phyloP scores from a whole-genome alignment of 352 stramenopile genomes.

The Globisporangium spiculum region DNA sequence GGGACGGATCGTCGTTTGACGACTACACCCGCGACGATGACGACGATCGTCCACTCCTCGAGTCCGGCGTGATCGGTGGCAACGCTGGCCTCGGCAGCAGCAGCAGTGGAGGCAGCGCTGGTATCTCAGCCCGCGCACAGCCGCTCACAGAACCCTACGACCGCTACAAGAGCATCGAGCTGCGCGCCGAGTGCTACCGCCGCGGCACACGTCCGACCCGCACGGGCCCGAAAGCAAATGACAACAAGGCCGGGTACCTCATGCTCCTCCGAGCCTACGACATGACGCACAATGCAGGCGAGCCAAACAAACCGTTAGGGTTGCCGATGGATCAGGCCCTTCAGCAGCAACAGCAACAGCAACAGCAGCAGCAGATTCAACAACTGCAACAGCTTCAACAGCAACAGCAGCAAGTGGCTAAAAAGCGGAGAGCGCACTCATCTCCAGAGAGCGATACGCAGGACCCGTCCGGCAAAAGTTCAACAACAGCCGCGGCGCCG shows the following conservation, averaged over 20 bases:
- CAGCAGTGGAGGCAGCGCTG: background rate
- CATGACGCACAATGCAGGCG: slow-evolving; percentile 5
- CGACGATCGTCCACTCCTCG: slow-evolving; percentile 1
- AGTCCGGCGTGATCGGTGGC: slow-evolving; percentile 1
- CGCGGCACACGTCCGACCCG: slow-evolving; percentile 17
- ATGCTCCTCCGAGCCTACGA: slow-evolving; percentile 18
- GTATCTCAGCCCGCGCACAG: background rate
- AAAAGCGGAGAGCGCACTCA: slow-evolving; percentile 7
- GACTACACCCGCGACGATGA: slow-evolving; percentile 4
- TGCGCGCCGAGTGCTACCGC: slow-evolving; percentile 25
- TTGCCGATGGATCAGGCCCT: background rate
- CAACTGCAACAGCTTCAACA: background rate
- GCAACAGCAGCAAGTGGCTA: background rate
- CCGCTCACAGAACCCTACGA: slow-evolving; percentile 22
- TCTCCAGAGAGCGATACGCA: background rate
- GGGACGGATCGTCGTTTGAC: background rate
- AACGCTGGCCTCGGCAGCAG: background rate
- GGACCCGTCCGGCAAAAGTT: background rate
- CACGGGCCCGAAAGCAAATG: slow-evolving; percentile 14
- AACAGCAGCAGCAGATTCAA: background rate
- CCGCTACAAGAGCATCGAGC: slow-evolving; percentile 19
- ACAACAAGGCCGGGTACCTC: slow-evolving; percentile 26
- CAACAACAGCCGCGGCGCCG: background rate
- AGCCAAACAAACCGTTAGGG: background rate
- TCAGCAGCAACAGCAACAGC: background rate